Evolutionary conservation across 306 rosid genomes (phyloP), one percentile per base, ranked within the genome.

Genomic region (Psophocarpus tetragonolobus): DNA sequence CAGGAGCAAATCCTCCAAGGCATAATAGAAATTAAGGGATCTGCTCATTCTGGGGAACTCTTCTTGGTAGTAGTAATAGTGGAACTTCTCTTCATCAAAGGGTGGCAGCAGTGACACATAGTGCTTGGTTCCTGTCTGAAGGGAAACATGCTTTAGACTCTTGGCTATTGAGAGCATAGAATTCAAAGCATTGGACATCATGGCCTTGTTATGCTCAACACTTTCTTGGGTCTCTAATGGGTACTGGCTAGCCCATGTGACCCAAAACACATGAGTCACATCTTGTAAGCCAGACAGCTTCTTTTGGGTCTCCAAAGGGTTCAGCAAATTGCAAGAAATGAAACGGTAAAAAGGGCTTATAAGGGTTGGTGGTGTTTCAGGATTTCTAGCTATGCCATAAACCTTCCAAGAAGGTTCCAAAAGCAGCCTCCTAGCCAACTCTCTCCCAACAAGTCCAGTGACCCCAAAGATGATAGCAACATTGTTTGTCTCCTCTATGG

Each of bases 71-170:
- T 57, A 84, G 1, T 48, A 89, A 66, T 57, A 78, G 1, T 48
- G 70, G 13, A 72, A 29, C 68, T 80, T 78, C 41, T 74, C 76
- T 9, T 50, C 71, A 71, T 74, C 75, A 23, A 82, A 84, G 20
- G 92, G 88, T 6, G 84, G 77, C 17, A 75, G 82, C 20, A 92
- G 67, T 6, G 97, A 91, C 13, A 92, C 81, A 33, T 95, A 92
- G 73, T 91, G 99, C 82, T 92, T 95, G 51, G 92, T 82, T n/a
- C 99, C 99, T 21, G 96, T 95, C 78, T 95, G 97, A 1, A 95
- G 94, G 8, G 97, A 92, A 67, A 95, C 91, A 67, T 95, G 97
- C 75, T 79, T 87, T 30, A 95, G 82, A 33, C 75, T 68, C 60
- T 73, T 84, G 3, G 94, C 88, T 18, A 10, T 41, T n/a, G 89